phyloP scores from a whole-genome alignment of 305 asterid species.

The Fraxinus sp. region DNA sequence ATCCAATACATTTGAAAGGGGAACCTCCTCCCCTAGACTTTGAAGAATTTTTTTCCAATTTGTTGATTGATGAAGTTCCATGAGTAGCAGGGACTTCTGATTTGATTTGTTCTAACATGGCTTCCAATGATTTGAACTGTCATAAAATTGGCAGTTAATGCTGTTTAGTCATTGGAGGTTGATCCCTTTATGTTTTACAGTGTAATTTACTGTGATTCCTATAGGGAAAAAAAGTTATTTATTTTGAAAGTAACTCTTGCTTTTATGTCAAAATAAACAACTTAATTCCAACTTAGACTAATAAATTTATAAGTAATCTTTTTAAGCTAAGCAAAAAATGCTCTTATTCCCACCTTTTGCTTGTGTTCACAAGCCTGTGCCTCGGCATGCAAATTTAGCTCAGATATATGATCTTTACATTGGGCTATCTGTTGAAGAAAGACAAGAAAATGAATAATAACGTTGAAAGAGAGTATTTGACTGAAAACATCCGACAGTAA shows the following conservation, averaged over 20 bases:
- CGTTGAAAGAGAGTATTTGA: background rate
- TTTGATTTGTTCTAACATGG: conserved; percentile 84
- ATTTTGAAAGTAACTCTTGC: background rate
- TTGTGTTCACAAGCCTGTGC: conserved; percentile 95
- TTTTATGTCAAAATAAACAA: background rate
- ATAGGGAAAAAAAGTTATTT: background rate
- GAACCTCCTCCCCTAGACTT: conserved; percentile 96
- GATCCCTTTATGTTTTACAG: background rate
- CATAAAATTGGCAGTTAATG: conserved; percentile 20
- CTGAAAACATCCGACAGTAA: background rate
- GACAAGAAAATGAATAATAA: conserved; percentile 14
- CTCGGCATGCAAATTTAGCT: conserved; percentile 87
- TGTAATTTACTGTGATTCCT: background rate
- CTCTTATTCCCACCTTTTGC: conserved; percentile 62
- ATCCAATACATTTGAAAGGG: conserved; percentile 96
- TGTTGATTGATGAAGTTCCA: conserved; percentile 63
- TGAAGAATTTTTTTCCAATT: conserved; percentile 71
- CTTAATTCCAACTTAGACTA: background rate
- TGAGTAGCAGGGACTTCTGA: conserved; percentile 54
- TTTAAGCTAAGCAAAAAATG: background rate
- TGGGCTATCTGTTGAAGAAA: conserved; percentile 60
- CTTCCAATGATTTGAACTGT: conserved; percentile 91
- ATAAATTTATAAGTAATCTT: background rate
- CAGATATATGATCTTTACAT: conserved; percentile 83
- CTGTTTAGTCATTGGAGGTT: background rate